Evolutionary conservation across 1,139 yeast species (phyloP).

Genomic region (Scheffersomyces lignicola): DNA sequence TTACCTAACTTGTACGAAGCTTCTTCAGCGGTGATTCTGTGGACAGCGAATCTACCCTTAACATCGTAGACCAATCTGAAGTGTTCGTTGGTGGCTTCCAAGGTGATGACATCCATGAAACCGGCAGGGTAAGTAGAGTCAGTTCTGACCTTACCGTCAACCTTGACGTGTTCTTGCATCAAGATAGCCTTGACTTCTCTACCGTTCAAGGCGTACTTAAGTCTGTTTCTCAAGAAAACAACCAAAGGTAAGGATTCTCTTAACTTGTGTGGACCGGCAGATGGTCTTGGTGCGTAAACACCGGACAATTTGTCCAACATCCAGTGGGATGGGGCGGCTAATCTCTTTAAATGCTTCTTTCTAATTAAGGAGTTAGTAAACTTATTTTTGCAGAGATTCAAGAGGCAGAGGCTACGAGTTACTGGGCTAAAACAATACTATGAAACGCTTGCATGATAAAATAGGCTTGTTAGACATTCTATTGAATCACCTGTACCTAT

Average conservation of each 20-base stretch:
- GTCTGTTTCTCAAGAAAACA: slow-evolving; percentile 96
- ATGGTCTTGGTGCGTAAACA: slow-evolving; percentile 97
- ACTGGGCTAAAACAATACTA: neutral
- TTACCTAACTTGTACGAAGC: slow-evolving; percentile 94
- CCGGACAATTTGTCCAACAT: slow-evolving; percentile 99
- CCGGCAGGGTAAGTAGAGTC: slow-evolving; percentile 97
- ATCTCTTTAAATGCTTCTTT: slow-evolving; percentile 97
- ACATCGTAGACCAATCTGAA: slow-evolving; percentile 95
- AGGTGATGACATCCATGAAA: slow-evolving; percentile 92
- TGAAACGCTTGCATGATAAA: neutral
- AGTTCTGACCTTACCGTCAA: slow-evolving; percentile 66
- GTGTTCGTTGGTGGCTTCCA: slow-evolving; percentile 96
- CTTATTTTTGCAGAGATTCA: slow-evolving; percentile 3
- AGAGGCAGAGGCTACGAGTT: slow-evolving; percentile 5
- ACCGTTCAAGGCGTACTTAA: slow-evolving; percentile 97
- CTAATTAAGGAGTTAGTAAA: slow-evolving; percentile 38
- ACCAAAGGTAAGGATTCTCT: slow-evolving; percentile 97
- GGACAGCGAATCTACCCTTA: slow-evolving; percentile 96
- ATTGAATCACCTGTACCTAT: too few relatives aligned
- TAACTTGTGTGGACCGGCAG: slow-evolving; percentile 98
- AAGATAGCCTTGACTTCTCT: slow-evolving; percentile 97
- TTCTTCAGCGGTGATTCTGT: slow-evolving; percentile 97
- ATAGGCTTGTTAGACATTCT: too few relatives aligned
- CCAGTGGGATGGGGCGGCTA: slow-evolving; percentile 99
- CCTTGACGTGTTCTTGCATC: slow-evolving; percentile 97